Base-by-base conservation (phyloP, 768 basidiomycete genomes). In the Leccinum boreale region DNA sequence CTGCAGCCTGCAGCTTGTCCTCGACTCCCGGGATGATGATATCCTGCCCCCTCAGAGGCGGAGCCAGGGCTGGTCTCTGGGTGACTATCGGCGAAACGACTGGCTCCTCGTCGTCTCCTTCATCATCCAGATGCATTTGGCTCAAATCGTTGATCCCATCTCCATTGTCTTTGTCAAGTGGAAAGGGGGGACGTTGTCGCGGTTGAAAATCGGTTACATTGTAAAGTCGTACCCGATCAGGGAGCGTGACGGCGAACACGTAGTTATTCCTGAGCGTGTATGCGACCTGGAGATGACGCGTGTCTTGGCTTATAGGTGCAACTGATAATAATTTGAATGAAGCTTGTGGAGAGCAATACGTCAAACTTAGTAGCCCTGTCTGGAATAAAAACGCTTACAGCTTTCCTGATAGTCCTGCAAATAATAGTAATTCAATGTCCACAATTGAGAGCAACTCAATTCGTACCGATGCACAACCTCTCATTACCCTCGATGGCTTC, bases 351-450 rank as follows among this genome's bases (percentile, higher is more conserved):
- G 39, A 33, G 50, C 23, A 59, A 10, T 1, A 19, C 26, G 36
- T 65, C 28, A 69, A 12, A 23, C 21, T 49, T 11, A 23, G 44
- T 35, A 26, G 4, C 29, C 29, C 35, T 11, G 50, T n/a, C 4
- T n/a, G 46, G 26, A 50, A 55, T 36, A 4, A 48, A 39, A 48
- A 39, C 1, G 66, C 85, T 67, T 67, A 90, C 90, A 79, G 69
- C 87, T 90, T 64, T 90, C 86, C 63, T 84, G 85, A 65, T 85
- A 90, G 68, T 91, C 90, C 89, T 91, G 47, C 39, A 12, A 33
- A 35, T 15, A 19, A 11, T n/a, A 36, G 39, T 3, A 3, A 53
- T 63, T 48, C 26, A 65, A 56, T 26, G 42, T 50, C 15, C 19
- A 42, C 9, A 44, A 3, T 3, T 15, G 46, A 46, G 50, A 48